phyloP scores from a whole-genome alignment of 768 basidiomycete genomes.

The Mycena leptocephala region DNA sequence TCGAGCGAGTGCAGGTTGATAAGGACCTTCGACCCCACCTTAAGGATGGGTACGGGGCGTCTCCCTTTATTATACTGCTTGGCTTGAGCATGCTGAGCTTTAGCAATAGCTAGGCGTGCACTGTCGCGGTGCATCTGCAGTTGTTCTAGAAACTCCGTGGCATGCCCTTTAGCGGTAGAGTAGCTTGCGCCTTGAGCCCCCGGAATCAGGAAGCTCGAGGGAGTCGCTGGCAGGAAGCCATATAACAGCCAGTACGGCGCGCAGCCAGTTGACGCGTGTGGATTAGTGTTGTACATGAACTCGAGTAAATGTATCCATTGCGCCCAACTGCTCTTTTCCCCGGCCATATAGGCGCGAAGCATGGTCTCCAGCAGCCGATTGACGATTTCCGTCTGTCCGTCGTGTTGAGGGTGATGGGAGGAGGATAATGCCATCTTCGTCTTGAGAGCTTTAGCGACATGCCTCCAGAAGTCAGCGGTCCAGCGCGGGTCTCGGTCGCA shows the following conservation, averaged over 20 bases:
- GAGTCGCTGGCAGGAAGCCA: slow-evolving; percentile 24
- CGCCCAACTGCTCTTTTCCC: slow-evolving; percentile 37
- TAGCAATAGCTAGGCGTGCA: not conserved
- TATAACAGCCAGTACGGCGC: slow-evolving; percentile 34
- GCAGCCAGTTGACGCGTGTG: slow-evolving; percentile 26
- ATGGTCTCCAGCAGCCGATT: slow-evolving; percentile 47
- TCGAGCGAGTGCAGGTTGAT: not conserved
- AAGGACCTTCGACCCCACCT: not conserved
- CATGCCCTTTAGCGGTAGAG: not conserved
- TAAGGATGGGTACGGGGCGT: not conserved
- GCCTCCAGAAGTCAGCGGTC: too few relatives aligned
- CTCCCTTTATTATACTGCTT: not conserved
- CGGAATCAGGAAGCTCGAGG: slow-evolving; percentile 14
- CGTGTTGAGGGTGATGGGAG: slow-evolving; percentile 45
- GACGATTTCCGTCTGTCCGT: slow-evolving; percentile 49
- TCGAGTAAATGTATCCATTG: slow-evolving; percentile 39
- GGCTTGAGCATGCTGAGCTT: not conserved
- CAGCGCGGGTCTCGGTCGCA: too few relatives aligned
- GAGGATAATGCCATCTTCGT: too few relatives aligned
- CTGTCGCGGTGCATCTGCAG: not conserved
- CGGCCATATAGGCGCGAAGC: slow-evolving; percentile 35
- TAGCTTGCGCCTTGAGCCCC: not conserved
- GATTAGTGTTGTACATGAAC: slow-evolving; percentile 43
- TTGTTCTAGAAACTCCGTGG: not conserved
- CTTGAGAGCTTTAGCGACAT: too few relatives aligned